Evolutionary conservation across 495 filamentous ascomycete genomes (phyloP).

Genomic region (Collariella sp.): DNA sequence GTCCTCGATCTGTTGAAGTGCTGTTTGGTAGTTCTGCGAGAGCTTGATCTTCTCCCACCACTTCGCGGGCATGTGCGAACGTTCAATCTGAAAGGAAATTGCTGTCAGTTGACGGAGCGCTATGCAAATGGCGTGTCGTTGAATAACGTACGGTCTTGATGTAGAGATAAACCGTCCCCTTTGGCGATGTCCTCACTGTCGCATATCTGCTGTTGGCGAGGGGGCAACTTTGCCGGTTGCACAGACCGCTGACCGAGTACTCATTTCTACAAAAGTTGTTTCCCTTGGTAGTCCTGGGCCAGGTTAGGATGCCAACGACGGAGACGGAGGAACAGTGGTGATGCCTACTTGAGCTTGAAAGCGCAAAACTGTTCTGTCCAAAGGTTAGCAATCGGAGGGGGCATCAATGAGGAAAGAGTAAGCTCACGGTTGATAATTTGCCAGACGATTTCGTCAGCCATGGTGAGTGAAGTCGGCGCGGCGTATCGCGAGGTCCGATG

Average conservation of each 20-base stretch:
- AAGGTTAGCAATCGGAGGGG: conserved; percentile 8
- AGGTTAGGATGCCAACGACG: conserved; percentile 27
- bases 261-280: conserved; percentile 98
- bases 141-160: conserved; percentile 79
- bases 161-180: conserved; percentile 84
- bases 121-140: conserved; percentile 5
- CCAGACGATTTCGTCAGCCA: conserved; percentile 96
- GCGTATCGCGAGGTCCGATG: background rate
- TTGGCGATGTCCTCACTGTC: conserved; percentile 75
- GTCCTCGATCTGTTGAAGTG: conserved; percentile 75
- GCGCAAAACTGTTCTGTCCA: conserved; percentile 78
- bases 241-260: conserved; percentile 67
- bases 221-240: conserved; percentile 89
- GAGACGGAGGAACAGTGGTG: conserved; percentile 1
- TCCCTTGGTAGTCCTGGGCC: conserved; percentile 65
- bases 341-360: conserved; percentile 83
- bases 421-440: conserved; percentile 32
- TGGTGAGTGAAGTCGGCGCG: conserved; percentile 1
- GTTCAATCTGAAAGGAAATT: conserved; percentile 42
- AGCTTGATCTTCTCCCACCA: conserved; percentile 93
- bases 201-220: conserved; percentile 94
- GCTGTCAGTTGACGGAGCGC: background rate
- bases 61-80: conserved; percentile 81
- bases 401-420: background rate
- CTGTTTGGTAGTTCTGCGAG: conserved; percentile 80